These are phyloP conservation scores for Claviceps sp. DNA, from an alignment of 2,329 filamentous ascomycete genomes.

Conservation along the genomic window DNA sequence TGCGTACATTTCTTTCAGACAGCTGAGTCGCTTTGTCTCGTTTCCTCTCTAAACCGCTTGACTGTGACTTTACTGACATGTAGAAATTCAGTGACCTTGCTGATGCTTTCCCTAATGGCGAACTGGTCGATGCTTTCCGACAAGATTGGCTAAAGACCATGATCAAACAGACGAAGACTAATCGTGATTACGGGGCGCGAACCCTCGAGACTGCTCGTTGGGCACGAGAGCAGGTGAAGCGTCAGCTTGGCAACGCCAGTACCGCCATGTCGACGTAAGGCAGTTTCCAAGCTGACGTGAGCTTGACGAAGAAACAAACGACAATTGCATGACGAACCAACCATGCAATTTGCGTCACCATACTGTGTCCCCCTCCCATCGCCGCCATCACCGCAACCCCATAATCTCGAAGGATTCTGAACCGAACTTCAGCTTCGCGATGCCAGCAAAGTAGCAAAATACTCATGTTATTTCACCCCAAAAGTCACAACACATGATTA, in stretches of 20 bases:
- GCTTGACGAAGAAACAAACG: not conserved
- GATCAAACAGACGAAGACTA: slow-evolving; percentile 83
- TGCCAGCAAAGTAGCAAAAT: not conserved
- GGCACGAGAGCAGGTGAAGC: slow-evolving; percentile 95
- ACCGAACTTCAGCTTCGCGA: not conserved
- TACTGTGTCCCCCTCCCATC: not conserved
- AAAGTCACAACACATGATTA: slow-evolving; percentile 14
- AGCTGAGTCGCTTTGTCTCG: not conserved
- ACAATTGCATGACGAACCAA: slow-evolving; percentile 2
- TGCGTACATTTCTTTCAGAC: slow-evolving; percentile 31
- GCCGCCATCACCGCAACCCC: not conserved
- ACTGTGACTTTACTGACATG: slow-evolving; percentile 7
- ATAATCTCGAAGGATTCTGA: not conserved
- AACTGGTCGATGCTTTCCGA: slow-evolving; percentile 74
- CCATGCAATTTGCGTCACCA: not conserved
- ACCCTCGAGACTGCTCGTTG: slow-evolving; percentile 93
- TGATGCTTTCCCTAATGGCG: slow-evolving; percentile 82
- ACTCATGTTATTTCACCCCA: slow-evolving; percentile 5
- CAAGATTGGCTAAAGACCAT: slow-evolving; percentile 80
- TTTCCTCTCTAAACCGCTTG: not conserved
- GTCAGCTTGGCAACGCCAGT: slow-evolving; percentile 52
- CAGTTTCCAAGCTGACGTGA: slow-evolving; percentile 18
- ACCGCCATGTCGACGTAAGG: slow-evolving; percentile 35
- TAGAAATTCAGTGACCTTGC: slow-evolving; percentile 62
- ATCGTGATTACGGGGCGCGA: slow-evolving; percentile 71